Base-by-base conservation (phyloP, 441 rosid genomes). In the Populus tomentosa region DNA sequence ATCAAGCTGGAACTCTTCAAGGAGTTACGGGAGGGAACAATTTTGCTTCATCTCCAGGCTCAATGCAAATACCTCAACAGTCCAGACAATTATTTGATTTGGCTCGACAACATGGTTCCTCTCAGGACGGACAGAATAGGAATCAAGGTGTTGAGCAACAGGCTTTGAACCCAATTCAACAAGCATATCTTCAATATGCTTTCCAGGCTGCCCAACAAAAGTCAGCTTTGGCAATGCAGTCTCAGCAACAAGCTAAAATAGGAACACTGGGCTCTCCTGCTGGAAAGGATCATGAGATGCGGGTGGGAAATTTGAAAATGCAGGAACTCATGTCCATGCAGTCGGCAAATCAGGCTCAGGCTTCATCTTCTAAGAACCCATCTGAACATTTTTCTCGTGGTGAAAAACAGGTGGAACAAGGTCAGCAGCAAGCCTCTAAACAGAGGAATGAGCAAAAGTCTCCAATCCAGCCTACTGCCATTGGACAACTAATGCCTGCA, bases 141-240 rank as follows among this genome's bases (percentile, higher is more conserved):
- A 84, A 80, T 85, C 93, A 86, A 78, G 88, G 90, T 81, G 84
- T 77, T 68, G 98, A 93, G 70, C 97, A 91, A 79, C 98, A 92
- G 84, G 83, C 76, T 75, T 79, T 91, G 71, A 97, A 85, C 83
- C 98, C 97, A 10, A 85, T 85, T 78, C 98, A 93, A 73, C 99
- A 93, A 84, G 99, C 98, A 1, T 92, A 92, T 88, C 81, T 90
- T 36, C 99, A 95, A 83, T 90, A 78, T 84, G 97, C 96, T 85
- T 80, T 84, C 38, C 97, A 90, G 77, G 91, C 86, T 61, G 76
- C 93, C 24, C 98, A 94, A 84, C 94, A 91, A 59, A 92, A 91
- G 84, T 85, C 95, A 46, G 80, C 88, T 75, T 75, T 87, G 78
- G 83, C 80, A 33, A 78, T 80, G 82, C 91, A 84, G 75, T 71